These are phyloP conservation scores for Artomyces pyxidatus DNA, from an alignment of 768 basidiomycete genomes.

Conservation along the genomic window DNA sequence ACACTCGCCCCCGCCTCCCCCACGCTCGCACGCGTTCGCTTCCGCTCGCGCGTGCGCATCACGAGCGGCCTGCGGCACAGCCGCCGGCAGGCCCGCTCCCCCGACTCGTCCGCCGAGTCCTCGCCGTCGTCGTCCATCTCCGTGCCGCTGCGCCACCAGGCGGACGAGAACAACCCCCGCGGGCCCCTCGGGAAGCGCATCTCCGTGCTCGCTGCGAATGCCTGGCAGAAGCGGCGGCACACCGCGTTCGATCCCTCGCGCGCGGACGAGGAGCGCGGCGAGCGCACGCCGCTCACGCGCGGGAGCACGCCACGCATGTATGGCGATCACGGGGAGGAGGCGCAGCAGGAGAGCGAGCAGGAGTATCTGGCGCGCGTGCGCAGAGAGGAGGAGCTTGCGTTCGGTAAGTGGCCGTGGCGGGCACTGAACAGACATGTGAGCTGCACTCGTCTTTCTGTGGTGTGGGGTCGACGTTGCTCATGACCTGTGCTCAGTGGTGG, in stretches of 20 bases:
- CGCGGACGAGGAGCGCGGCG: background rate
- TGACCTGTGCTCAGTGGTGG: constrained; percentile 58
- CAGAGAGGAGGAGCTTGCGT: constrained; percentile 45
- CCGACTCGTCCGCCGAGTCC: constrained; percentile 12
- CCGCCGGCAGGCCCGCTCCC: constrained; percentile 21
- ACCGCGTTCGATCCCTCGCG: background rate
- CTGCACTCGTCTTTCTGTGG: constrained; percentile 6
- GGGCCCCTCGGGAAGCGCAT: constrained; percentile 56
- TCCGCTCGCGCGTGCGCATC: constrained; percentile 71
- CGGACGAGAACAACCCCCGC: constrained; percentile 46
- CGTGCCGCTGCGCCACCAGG: constrained; percentile 55
- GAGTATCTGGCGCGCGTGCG: constrained; percentile 26
- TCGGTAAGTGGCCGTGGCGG: constrained; percentile 63
- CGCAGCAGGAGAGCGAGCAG: constrained; percentile 21
- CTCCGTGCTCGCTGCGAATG: constrained; percentile 21
- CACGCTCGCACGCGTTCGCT: constrained; percentile 40
- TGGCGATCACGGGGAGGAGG: constrained; percentile 14
- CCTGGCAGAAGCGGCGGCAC: constrained; percentile 10
- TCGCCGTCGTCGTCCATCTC: constrained; percentile 72
- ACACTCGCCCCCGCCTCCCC: background rate
- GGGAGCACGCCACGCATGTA: constrained; percentile 11
- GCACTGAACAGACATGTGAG: constrained; percentile 64
- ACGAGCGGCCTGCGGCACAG: constrained; percentile 56
- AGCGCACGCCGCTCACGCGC: constrained; percentile 6
- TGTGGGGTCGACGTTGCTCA: background rate